Evolutionary conservation across 257 asterid genomes (phyloP), one percentile per base, ranked within the genome.

Genomic region (Nicotiana knightiana): DNA sequence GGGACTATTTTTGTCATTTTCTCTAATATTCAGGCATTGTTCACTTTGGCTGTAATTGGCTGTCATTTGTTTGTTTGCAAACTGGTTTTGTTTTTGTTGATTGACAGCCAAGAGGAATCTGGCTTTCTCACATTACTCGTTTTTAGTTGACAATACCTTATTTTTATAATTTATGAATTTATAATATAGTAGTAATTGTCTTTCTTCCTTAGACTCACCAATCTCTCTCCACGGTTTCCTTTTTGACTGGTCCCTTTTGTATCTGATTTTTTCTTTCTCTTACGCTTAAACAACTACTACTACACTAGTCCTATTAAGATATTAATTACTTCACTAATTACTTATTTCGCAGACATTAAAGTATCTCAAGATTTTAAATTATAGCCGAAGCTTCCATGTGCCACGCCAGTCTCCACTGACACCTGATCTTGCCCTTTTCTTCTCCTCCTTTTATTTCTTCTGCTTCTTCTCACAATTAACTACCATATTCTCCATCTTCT

Each of bases 21-120:
- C 30, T n/a, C 24, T 11, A n/a, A 70, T 66, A 80, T 58, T 32
- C 4, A 68, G 32, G 61, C 62, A 81, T 82, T 89, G 81, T 89
- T 89, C 88, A 87, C 84, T 87, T 84, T 90, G 86, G 92, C 90
- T 88, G 92, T 89, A 88, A 89, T 85, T 89, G 84, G 89, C 86
- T 82, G 73, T 70, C 79, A 83, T 46, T 35, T 77, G 37, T 43
- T 35, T 3, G 70, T 54, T 81, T 83, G 68, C 68, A 33, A 43
- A 86, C 58, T 66, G 64, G 57, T 73, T 26, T 11, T 48, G 77
- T 46, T 67, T 64, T 80, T 84, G 77, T 88, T 86, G 85, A 81
- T 87, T 81, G 37, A 84, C 91, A 88, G 87, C 30, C 94, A 87
- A 88, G 86, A 86, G 84, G 89, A 85, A 86, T 87, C 89, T 81